A percentile compares a stretch with the other conserved stretches of the same genome.
Conservation (phyloP, 352 stramenopile species). For the Phytophthora pisi region DNA sequence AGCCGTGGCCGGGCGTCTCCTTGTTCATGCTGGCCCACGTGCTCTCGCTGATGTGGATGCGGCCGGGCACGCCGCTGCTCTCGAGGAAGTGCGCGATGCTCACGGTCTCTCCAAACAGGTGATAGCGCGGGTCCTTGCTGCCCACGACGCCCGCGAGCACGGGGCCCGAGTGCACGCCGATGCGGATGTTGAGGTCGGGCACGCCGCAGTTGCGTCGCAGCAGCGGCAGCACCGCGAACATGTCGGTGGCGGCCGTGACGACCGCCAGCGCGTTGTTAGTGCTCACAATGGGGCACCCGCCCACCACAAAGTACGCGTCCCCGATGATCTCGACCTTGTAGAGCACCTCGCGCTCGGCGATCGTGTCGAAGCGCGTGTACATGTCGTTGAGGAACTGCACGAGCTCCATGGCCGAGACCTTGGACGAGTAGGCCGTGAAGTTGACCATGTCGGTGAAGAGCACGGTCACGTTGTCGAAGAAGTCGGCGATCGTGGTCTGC, state of each 20-base stretch:
- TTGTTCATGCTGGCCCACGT: constrained; percentile 86
- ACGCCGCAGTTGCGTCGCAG: constrained; percentile 78
- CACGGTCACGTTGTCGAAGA: constrained; percentile 87
- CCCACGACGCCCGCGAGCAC: constrained; percentile 88
- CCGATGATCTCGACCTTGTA: constrained; percentile 93
- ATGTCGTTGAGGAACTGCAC: constrained; percentile 91
- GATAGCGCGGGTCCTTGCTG: constrained; percentile 82
- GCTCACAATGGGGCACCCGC: constrained; percentile 66
- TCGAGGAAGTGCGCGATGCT: constrained; percentile 87
- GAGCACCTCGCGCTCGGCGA: constrained; percentile 83
- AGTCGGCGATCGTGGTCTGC: constrained; percentile 80
- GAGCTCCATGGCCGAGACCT: constrained; percentile 83
- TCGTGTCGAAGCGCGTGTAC: constrained; percentile 89
- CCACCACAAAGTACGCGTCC: constrained; percentile 88
- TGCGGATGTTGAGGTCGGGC: constrained; percentile 84
- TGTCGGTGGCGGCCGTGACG: constrained; percentile 76
- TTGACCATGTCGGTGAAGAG: constrained; percentile 89
- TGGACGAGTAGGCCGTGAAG: constrained; percentile 84
- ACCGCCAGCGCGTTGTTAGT: constrained; percentile 71
- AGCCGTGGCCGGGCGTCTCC: constrained; percentile 74
- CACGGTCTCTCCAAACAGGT: constrained; percentile 87
- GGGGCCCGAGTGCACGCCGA: constrained; percentile 83
- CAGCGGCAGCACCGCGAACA: constrained; percentile 66
- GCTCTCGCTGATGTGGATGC: constrained; percentile 85
- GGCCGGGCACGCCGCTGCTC: constrained; percentile 71